A percentile compares a stretch with the other conserved stretches of the same genome.
phyloP scores from a whole-genome alignment of 2,329 filamentous ascomycete genomes.

The Didymellaceae sp. region DNA sequence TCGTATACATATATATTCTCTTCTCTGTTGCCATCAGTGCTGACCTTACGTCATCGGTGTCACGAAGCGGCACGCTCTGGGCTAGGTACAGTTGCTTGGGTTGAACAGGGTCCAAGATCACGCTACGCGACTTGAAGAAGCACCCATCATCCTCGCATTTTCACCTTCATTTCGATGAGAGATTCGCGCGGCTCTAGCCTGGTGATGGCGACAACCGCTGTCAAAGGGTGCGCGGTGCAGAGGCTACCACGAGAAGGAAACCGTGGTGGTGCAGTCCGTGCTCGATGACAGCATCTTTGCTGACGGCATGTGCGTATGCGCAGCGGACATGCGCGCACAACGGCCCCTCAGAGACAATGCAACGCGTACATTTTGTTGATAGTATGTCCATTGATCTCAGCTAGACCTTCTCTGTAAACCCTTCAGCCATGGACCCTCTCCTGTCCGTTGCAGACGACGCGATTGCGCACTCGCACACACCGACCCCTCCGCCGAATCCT shows the following conservation, averaged over 20 bases:
- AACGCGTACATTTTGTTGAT: not conserved
- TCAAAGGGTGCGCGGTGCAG: not conserved
- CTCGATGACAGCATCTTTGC: conserved; percentile 17
- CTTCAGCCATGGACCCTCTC: conserved; percentile 29
- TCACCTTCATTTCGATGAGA: too few relatives aligned
- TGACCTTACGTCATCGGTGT: too few relatives aligned
- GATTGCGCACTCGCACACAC: conserved; percentile 5
- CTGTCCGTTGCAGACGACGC: conserved; percentile 27
- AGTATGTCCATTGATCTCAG: not conserved
- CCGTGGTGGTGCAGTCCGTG: conserved; percentile 18
- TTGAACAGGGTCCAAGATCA: not conserved
- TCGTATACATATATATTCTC: too few relatives aligned
- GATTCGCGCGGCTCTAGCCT: too few relatives aligned
- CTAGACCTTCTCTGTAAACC: not conserved
- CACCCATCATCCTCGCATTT: too few relatives aligned
- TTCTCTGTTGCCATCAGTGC: too few relatives aligned
- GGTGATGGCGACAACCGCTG: not conserved
- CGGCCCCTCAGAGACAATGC: not conserved
- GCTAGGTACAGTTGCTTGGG: too few relatives aligned
- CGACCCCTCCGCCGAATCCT: conserved; percentile 8
- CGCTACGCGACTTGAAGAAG: not conserved
- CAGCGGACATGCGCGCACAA: conserved; percentile 1
- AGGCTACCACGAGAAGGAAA: conserved; percentile 1
- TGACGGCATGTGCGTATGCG: conserved; percentile 5
- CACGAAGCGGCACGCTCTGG: too few relatives aligned